These are phyloP conservation scores for Sclerotinia nivalis DNA, from an alignment of 2,329 filamentous ascomycete species.

Conservation along the genomic window DNA sequence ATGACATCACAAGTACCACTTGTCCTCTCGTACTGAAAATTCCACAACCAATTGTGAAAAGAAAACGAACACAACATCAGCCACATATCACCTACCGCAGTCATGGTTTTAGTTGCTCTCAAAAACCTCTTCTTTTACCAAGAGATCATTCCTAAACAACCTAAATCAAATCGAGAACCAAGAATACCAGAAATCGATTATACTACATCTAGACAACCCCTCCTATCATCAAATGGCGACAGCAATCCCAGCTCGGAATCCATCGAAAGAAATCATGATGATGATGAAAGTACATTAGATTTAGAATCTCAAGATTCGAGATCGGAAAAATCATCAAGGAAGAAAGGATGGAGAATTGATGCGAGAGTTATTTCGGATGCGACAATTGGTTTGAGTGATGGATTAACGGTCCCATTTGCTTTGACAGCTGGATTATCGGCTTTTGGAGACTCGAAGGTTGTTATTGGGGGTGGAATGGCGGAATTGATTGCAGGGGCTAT, in stretches of 20 bases:
- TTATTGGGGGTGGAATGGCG: conserved; percentile 60
- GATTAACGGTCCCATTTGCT: conserved; percentile 64
- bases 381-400: conserved; percentile 63
- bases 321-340: conserved; percentile 30
- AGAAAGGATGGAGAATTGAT: conserved; percentile 38
- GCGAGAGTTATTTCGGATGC: conserved; percentile 50
- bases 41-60: not conserved
- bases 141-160: conserved; percentile 25
- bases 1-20: conserved; percentile 13
- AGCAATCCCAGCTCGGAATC: conserved; percentile 6
- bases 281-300: conserved; percentile 29
- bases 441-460: conserved; percentile 52
- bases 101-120: conserved; percentile 40
- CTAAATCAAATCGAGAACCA: conserved; percentile 2
- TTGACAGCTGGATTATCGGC: conserved; percentile 58
- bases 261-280: not conserved
- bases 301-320: conserved; percentile 32
- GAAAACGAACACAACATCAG: not conserved
- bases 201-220: conserved; percentile 29
- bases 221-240: conserved; percentile 21
- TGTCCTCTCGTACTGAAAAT: not conserved
- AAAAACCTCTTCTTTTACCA: conserved; percentile 40
- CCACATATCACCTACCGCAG: conserved; percentile 22
- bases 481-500: conserved; percentile 63
- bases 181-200: conserved; percentile 23